phyloP scores from a whole-genome alignment of 345 rosid genomes.

The Citrus mangshanensis region DNA sequence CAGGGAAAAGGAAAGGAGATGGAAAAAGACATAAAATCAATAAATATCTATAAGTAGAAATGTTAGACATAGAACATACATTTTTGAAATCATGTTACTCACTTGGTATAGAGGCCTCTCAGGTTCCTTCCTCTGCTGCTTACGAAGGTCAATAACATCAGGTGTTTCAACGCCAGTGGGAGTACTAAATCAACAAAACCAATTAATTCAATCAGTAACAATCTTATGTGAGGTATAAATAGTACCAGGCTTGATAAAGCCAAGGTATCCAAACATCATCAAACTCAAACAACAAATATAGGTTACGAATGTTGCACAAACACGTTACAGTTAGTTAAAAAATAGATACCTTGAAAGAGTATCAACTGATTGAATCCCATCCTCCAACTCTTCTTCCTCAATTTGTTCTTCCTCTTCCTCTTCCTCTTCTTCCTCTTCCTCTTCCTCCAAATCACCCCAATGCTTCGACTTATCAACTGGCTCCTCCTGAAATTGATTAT shows the following conservation, averaged over 20 bases:
- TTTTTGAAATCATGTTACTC: constrained; percentile 21
- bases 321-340: background rate
- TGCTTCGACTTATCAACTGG: constrained; percentile 97
- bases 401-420: constrained; percentile 75
- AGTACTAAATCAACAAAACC: constrained; percentile 47
- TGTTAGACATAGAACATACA: background rate
- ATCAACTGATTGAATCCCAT: constrained; percentile 88
- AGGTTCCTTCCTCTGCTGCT: constrained; percentile 98
- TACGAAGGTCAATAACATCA: constrained; percentile 98
- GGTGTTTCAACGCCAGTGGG: constrained; percentile 99
- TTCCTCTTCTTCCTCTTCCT: constrained; percentile 75
- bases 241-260: background rate
- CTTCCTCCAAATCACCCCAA: constrained; percentile 99
- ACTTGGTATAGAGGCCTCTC: constrained; percentile 93
- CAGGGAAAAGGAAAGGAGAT: background rate
- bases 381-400: constrained; percentile 91
- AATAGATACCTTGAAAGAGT: constrained; percentile 80
- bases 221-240: background rate
- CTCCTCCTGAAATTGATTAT: constrained; percentile 69
- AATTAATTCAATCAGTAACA: background rate
- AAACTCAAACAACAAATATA: background rate
- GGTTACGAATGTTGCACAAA: background rate
- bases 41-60: background rate
- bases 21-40: background rate
- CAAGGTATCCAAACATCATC: background rate